Conservation (phyloP, 2,329 filamentous ascomycete species). For the Colletotrichum paranaense region DNA sequence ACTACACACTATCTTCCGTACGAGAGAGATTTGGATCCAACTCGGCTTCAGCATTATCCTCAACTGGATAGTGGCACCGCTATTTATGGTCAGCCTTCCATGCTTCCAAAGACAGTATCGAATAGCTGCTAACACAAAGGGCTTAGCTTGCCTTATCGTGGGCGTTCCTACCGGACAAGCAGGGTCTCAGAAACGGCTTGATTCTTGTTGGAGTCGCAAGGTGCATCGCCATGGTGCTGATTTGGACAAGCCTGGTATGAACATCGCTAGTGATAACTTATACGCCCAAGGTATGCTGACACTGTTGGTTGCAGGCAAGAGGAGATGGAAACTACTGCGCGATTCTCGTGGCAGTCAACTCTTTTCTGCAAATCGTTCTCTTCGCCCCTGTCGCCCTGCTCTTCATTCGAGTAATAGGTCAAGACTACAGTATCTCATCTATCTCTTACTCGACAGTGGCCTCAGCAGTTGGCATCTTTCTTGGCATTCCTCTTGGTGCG, state of each 20-base stretch:
- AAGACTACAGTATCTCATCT: slow-evolving; percentile 48
- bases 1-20: slow-evolving; percentile 73
- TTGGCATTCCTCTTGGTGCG: slow-evolving; percentile 85
- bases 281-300: neutral
- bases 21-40: slow-evolving; percentile 78
- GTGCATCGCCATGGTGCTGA: slow-evolving; percentile 87
- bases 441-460: slow-evolving; percentile 76
- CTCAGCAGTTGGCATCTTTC: slow-evolving; percentile 83
- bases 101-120: neutral
- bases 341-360: slow-evolving; percentile 81
- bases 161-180: slow-evolving; percentile 72
- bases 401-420: slow-evolving; percentile 77
- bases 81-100: slow-evolving; percentile 75
- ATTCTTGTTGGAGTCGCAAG: slow-evolving; percentile 86
- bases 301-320: slow-evolving; percentile 58
- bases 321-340: slow-evolving; percentile 88
- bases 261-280: too few relatives aligned
- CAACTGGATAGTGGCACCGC: slow-evolving; percentile 86
- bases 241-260: slow-evolving; percentile 73
- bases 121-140: neutral
- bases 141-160: slow-evolving; percentile 72
- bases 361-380: slow-evolving; percentile 78
- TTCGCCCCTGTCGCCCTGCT: slow-evolving; percentile 77
- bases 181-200: slow-evolving; percentile 71
- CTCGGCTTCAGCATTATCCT: slow-evolving; percentile 80